Percentiles rank a stretch among this genome's conserved stretches.
phyloP scores from a whole-genome alignment of 306 rosid genomes.

The Acacia acuminata region DNA sequence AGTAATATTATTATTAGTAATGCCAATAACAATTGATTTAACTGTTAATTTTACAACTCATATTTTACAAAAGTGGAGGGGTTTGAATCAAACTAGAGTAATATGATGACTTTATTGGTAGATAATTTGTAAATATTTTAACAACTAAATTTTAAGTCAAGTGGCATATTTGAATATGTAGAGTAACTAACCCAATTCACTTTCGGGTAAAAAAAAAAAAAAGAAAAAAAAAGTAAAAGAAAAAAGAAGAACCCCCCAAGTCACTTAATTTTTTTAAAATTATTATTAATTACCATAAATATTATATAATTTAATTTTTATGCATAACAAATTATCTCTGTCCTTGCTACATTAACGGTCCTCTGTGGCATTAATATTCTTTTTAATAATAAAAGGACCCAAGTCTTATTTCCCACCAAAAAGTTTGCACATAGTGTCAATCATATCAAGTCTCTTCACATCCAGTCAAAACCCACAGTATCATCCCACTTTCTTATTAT shows the following conservation, averaged over 20 bases:
- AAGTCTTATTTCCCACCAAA: constrained; percentile 14
- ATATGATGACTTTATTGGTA: neutral
- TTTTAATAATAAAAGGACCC: neutral
- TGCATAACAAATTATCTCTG: neutral
- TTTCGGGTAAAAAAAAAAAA: too few relatives aligned
- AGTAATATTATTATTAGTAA: neutral
- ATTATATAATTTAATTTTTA: neutral
- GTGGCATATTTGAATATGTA: neutral
- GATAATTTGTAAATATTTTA: neutral
- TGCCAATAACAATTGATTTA: neutral
- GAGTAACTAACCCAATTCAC: neutral
- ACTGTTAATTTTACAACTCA: neutral
- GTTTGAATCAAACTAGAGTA: neutral
- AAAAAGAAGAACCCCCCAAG: too few relatives aligned
- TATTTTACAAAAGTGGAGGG: neutral
- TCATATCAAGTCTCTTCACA: neutral
- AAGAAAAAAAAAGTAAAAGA: too few relatives aligned
- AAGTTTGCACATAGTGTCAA: neutral
- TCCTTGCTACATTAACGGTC: neutral
- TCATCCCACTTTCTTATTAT: neutral
- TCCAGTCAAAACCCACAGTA: neutral
- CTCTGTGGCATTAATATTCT: neutral
- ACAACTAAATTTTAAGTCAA: too few relatives aligned
- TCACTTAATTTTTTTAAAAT: neutral
- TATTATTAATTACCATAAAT: neutral